These are phyloP conservation scores for Bretschneidera sinensis DNA, from an alignment of 345 rosid genomes.

Conservation along the genomic window DNA sequence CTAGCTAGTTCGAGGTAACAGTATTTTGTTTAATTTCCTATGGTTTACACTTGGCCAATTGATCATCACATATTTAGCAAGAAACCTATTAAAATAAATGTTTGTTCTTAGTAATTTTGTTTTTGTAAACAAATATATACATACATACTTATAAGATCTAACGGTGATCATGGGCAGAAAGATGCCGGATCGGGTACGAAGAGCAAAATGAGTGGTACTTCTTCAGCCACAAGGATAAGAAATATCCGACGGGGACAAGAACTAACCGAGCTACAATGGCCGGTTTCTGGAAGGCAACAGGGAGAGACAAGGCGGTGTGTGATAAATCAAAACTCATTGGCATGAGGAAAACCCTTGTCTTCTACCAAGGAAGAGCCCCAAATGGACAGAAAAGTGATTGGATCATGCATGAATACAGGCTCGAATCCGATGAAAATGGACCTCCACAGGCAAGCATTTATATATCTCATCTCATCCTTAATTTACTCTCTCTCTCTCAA, in stretches of 20 bases:
- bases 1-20: too few relatives aligned
- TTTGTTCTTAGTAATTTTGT: too few relatives aligned
- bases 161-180: slow-evolving; percentile 47
- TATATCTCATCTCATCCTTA: too few relatives aligned
- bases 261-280: slow-evolving; percentile 97
- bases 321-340: slow-evolving; percentile 86
- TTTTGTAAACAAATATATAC: background rate
- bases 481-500: background rate
- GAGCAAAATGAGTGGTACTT: slow-evolving; percentile 97
- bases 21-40: too few relatives aligned
- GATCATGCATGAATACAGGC: slow-evolving; percentile 98
- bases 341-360: slow-evolving; percentile 96
- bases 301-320: slow-evolving; percentile 89
- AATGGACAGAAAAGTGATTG: slow-evolving; percentile 95
- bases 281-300: slow-evolving; percentile 98
- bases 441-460: slow-evolving; percentile 77
- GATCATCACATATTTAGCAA: too few relatives aligned
- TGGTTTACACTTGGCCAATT: too few relatives aligned
- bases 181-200: slow-evolving; percentile 87
- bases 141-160: too few relatives aligned
- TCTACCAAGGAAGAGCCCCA: slow-evolving; percentile 98
- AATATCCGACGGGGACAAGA: slow-evolving; percentile 96
- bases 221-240: slow-evolving; percentile 98
- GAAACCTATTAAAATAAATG: too few relatives aligned
- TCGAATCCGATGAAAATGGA: slow-evolving; percentile 88